Evolutionary conservation across 1,139 yeast species (phyloP), one percentile per base, ranked within the genome.

Genomic region (Fermentozyma sake): DNA sequence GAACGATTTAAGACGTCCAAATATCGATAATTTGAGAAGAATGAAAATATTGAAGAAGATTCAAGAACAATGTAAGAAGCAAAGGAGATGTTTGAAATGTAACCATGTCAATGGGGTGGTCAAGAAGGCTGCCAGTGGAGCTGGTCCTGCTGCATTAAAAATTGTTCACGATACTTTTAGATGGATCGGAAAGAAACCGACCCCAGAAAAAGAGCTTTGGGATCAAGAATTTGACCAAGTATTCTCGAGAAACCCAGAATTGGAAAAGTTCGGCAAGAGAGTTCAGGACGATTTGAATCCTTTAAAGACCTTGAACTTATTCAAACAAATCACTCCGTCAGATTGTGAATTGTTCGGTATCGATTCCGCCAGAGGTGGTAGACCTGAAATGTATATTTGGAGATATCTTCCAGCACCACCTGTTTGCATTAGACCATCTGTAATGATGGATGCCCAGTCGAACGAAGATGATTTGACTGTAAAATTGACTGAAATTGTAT

Each of bases 351-450:
- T 93, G 18, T 62, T 93, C 21, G 99, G 98, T 28, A 78, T 93
- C 39, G 94, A 91, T 51, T 76, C 96, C 1, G 69, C 84, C 4
- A 71, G 78, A 41, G 86, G 89, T 18, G 96, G 97, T 21, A 72
- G 98, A 40, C 98, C 98, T 2, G 98, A 91, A 56, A 86, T 83
- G 74, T 91, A 89, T 54, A 76, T 93, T 24, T 93, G 98, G 99
- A 73, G 95, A 47, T 93, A 89, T 52, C 69, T 93, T 30, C 98
- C 98, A 0, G 98, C 97, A 0, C 98, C 99, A 1, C 99, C 99
- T 0, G 96, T 93, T 13, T 93, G 98, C 68, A 91, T 93, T 32
- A 76, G 99, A 44, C 99, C 99, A 2, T 89, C 97, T 5, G 97
- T 93, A 18, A 69, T 77, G 68, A 86, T 86, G 87, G 93, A 86